A percentile compares a stretch with the other conserved stretches of the same genome.
phyloP scores from a whole-genome alignment of 2,329 filamentous ascomycete genomes.

The Claviceps humidiphila region DNA sequence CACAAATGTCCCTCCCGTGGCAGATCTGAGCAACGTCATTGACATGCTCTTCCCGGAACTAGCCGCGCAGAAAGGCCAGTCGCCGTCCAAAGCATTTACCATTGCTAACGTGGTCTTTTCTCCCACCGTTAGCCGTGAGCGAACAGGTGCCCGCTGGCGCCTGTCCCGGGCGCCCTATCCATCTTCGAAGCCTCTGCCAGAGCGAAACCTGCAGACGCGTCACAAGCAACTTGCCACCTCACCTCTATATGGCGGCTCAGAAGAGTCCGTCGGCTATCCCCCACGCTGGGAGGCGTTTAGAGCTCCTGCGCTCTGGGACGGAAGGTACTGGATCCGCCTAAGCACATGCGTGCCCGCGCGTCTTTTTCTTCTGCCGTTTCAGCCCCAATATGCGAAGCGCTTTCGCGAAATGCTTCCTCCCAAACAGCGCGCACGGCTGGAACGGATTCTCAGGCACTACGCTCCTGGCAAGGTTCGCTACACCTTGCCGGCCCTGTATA shows the following conservation, averaged over 20 bases:
- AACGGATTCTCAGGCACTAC: constrained; percentile 30
- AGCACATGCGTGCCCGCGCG: constrained; percentile 27
- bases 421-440: constrained; percentile 21
- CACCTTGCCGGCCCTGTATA: constrained; percentile 42
- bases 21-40: constrained; percentile 31
- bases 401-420: constrained; percentile 32
- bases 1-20: constrained; percentile 25
- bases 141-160: constrained; percentile 23
- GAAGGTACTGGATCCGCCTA: constrained; percentile 47
- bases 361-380: constrained; percentile 33
- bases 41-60: constrained; percentile 36
- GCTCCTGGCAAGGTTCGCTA: constrained; percentile 43
- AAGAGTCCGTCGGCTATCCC: constrained; percentile 5
- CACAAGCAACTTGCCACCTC: constrained; percentile 7
- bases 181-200: constrained; percentile 21
- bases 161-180: constrained; percentile 34
- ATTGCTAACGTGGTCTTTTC: constrained; percentile 26
- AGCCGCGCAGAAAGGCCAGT: constrained; percentile 5
- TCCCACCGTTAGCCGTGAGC: constrained; percentile 13
- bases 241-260: not conserved
- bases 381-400: constrained; percentile 27
- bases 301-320: constrained; percentile 36
- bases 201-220: constrained; percentile 13
- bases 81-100: constrained; percentile 26
- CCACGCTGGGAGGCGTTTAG: constrained; percentile 19